Conservation (phyloP, 192 early-diverging fungal species). For the Phlyctochytrium bullatum region DNA sequence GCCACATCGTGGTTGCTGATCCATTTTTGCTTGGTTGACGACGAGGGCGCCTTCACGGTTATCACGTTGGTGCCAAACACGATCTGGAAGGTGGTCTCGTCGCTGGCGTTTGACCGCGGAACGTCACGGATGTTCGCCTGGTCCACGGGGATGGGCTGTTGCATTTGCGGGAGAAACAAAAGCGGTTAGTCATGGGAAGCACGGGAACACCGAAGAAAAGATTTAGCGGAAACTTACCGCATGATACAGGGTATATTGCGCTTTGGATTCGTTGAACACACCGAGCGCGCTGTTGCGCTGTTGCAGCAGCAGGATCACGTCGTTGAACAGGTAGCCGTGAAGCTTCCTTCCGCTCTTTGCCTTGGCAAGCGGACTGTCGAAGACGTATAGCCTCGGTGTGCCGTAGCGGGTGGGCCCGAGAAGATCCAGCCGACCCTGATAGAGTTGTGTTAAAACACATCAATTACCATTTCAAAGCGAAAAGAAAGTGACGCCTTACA, state of each 20-base stretch:
- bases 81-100: slow-evolving; percentile 63
- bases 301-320: slow-evolving; percentile 56
- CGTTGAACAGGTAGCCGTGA: slow-evolving; percentile 59
- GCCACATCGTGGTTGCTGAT: slow-evolving; percentile 28
- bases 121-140: slow-evolving; percentile 35
- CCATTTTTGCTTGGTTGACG: slow-evolving; percentile 61
- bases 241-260: slow-evolving; percentile 38
- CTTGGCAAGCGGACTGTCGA: slow-evolving; percentile 70
- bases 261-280: slow-evolving; percentile 17
- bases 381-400: slow-evolving; percentile 60
- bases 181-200: neutral
- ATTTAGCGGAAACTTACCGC: slow-evolving; percentile 32
- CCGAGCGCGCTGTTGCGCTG: slow-evolving; percentile 24
- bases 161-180: neutral
- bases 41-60: slow-evolving; percentile 49
- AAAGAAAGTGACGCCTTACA: slow-evolving; percentile 12
- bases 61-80: slow-evolving; percentile 51
- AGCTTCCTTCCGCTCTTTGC: slow-evolving; percentile 77
- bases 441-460: slow-evolving; percentile 5
- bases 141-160: slow-evolving; percentile 37
- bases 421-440: slow-evolving; percentile 45
- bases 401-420: slow-evolving; percentile 53
- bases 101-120: slow-evolving; percentile 24
- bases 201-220: slow-evolving; percentile 25
- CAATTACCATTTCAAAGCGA: neutral